A percentile compares a stretch with the other conserved stretches of the same genome.
Conservation (phyloP, 1,284 basidiomycete species). For the Grifola frondosa region DNA sequence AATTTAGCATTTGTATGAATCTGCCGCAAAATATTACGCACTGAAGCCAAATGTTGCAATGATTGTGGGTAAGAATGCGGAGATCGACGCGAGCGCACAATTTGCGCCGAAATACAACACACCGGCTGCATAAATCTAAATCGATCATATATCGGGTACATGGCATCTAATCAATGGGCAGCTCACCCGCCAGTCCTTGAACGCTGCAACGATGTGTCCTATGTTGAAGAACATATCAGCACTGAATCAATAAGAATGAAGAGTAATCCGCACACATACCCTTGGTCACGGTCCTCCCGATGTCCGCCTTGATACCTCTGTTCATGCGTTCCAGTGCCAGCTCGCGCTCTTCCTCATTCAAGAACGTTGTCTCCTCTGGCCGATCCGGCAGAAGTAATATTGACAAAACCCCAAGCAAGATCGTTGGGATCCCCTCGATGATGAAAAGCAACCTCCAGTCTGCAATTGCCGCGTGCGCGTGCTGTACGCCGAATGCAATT, state of each 20-base stretch:
- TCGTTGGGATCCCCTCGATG: slow-evolving; percentile 71
- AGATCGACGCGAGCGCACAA: slow-evolving; percentile 73
- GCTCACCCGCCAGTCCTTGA: slow-evolving; percentile 70
- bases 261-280: slow-evolving; percentile 37
- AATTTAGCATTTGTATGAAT: slow-evolving; percentile 3
- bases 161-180: not conserved
- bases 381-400: slow-evolving; percentile 71
- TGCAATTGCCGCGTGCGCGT: slow-evolving; percentile 47
- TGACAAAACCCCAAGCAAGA: slow-evolving; percentile 67
- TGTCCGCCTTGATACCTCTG: slow-evolving; percentile 63
- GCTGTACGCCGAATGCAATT: slow-evolving; percentile 70
- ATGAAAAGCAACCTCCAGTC: slow-evolving; percentile 76
- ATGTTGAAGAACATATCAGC: not conserved
- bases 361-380: slow-evolving; percentile 72
- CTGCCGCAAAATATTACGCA: slow-evolving; percentile 16
- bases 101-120: slow-evolving; percentile 81
- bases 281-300: slow-evolving; percentile 65
- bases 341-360: slow-evolving; percentile 71
- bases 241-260: not conserved
- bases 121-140: slow-evolving; percentile 61
- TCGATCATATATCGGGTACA: not conserved
- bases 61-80: slow-evolving; percentile 85
- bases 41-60: slow-evolving; percentile 69
- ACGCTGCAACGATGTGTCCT: slow-evolving; percentile 64
- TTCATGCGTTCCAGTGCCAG: slow-evolving; percentile 77